Conservation (phyloP, 2,329 filamentous ascomycete species). For the Bipolaris oryzae region DNA sequence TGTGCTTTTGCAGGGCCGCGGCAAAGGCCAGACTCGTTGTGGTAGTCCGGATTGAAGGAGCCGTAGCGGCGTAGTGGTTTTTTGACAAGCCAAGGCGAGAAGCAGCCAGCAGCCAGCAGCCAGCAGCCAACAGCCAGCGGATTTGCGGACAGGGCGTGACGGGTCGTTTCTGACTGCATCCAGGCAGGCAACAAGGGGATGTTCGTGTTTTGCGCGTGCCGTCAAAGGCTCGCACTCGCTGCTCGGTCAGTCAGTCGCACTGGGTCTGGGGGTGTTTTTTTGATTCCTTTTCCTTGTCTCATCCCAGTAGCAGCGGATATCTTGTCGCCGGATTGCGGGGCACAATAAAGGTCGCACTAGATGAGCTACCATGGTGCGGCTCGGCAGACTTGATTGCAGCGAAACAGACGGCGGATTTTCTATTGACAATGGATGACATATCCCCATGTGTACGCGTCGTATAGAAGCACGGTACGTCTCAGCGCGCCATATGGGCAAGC, state of each 20-base stretch:
- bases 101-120: background rate
- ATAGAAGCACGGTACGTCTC: constrained; percentile 43
- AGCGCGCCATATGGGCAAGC: constrained; percentile 34
- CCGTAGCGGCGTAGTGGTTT: constrained; percentile 7
- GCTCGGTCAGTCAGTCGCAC: background rate
- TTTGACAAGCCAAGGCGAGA: constrained; percentile 13
- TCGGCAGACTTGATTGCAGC: constrained; percentile 31
- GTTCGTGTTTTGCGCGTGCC: background rate
- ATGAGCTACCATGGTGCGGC: constrained; percentile 23
- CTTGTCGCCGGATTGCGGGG: constrained; percentile 22
- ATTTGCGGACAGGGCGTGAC: background rate
- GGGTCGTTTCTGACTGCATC: background rate
- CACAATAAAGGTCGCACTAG: constrained; percentile 31
- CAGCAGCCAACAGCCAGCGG: background rate
- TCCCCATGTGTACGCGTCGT: constrained; percentile 39
- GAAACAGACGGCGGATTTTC: constrained; percentile 29
- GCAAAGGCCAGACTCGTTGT: constrained; percentile 1
- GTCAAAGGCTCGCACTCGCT: background rate
- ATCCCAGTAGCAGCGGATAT: constrained; percentile 5
- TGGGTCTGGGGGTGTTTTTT: background rate
- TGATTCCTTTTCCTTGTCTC: background rate
- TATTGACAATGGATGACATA: constrained; percentile 30
- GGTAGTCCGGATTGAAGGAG: constrained; percentile 9
- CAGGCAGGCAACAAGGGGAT: background rate
- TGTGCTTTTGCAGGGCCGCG: constrained; percentile 12